A percentile compares a stretch with the other conserved stretches of the same genome.
phyloP scores from a whole-genome alignment of 2,329 filamentous ascomycete species.

The Colletotrichum theobromicola region DNA sequence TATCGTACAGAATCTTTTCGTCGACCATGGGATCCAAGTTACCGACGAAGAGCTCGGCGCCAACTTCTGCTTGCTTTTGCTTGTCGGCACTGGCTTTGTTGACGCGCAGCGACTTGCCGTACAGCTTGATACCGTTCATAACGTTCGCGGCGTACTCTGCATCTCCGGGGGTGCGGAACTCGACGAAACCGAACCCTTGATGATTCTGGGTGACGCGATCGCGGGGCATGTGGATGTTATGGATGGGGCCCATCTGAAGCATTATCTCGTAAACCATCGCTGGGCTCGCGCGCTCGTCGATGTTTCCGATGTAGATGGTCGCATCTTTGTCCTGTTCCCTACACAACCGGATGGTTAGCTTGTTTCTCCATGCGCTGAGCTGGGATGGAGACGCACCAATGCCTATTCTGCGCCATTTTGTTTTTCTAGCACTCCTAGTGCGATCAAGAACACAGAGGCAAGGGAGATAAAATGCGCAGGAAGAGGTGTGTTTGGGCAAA shows the following conservation, averaged over 20 bases:
- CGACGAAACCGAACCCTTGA: constrained; percentile 98
- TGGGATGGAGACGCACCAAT: constrained; percentile 64
- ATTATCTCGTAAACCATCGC: constrained; percentile 96
- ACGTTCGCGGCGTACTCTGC: constrained; percentile 96
- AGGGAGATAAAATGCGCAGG: not conserved
- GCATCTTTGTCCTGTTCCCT: constrained; percentile 99
- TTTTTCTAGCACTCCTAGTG: not conserved
- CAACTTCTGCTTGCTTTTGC: constrained; percentile 90
- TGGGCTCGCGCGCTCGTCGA: constrained; percentile 94
- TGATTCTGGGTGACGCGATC: constrained; percentile 96
- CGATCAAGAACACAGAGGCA: not conserved
- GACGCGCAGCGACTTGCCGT: constrained; percentile 92
- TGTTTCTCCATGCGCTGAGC: not conserved
- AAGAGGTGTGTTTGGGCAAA: not conserved
- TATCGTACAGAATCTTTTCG: constrained; percentile 95
- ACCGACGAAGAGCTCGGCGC: constrained; percentile 95
- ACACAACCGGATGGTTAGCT: constrained; percentile 28
- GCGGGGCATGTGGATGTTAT: constrained; percentile 97
- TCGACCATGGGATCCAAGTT: constrained; percentile 95
- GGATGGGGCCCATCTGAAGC: constrained; percentile 95
- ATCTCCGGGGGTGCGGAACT: constrained; percentile 94
- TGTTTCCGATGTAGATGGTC: constrained; percentile 97
- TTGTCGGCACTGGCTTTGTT: constrained; percentile 95
- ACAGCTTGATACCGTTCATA: constrained; percentile 94
- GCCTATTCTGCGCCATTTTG: constrained; percentile 72